Conservation (phyloP, 1,284 basidiomycete species). For the Fomitopsis palustris region DNA sequence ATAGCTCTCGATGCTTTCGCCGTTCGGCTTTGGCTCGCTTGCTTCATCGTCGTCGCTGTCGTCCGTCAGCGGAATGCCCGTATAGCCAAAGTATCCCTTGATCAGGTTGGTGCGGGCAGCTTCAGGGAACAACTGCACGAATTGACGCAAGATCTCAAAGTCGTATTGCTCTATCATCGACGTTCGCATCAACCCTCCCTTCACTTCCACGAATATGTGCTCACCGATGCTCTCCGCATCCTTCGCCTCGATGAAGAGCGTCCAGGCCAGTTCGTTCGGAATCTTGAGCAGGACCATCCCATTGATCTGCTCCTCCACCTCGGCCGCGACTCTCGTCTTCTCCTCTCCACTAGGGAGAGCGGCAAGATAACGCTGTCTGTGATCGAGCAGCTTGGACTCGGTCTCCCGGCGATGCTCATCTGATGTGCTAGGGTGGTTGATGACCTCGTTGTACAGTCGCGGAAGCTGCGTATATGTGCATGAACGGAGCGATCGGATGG, state of each 20-base stretch:
- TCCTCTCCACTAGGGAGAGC: slow-evolving; percentile 43
- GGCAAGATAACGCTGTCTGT: slow-evolving; percentile 56
- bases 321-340: slow-evolving; percentile 52
- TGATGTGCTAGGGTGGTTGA: slow-evolving; percentile 73
- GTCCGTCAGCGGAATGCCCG: slow-evolving; percentile 43
- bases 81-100: slow-evolving; percentile 66
- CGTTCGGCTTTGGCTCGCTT: slow-evolving; percentile 25
- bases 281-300: slow-evolving; percentile 74
- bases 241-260: slow-evolving; percentile 71
- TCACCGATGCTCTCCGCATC: slow-evolving; percentile 70
- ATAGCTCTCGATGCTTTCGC: slow-evolving; percentile 37
- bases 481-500: not conserved
- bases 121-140: slow-evolving; percentile 66
- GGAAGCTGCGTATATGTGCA: slow-evolving; percentile 48
- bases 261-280: slow-evolving; percentile 81
- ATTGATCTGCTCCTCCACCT: slow-evolving; percentile 66
- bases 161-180: slow-evolving; percentile 59
- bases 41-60: slow-evolving; percentile 37
- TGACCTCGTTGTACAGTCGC: slow-evolving; percentile 64
- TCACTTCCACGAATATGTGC: slow-evolving; percentile 19
- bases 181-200: not conserved
- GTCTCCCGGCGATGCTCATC: slow-evolving; percentile 68
- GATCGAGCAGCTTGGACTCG: slow-evolving; percentile 68
- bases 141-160: slow-evolving; percentile 58
- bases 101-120: slow-evolving; percentile 58